Evolutionary conservation across 805 yeast species (phyloP), one percentile per base, ranked within the genome.

Genomic region (Candida pini): DNA sequence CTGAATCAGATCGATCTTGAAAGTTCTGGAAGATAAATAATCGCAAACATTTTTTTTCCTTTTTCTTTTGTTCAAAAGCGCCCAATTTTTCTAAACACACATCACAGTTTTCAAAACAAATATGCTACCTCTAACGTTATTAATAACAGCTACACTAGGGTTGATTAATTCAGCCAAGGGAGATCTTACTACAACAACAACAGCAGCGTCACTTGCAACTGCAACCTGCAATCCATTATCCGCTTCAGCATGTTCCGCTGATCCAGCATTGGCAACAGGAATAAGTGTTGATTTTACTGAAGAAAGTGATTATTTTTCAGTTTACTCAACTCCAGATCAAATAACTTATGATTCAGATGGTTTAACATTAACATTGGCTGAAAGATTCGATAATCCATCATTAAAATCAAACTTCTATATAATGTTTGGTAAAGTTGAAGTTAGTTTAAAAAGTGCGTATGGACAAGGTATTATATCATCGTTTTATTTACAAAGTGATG

Each of bases 401-500:
- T 60, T 87, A 36, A 70, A 68, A 45, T 85, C 95, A 4, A 71
- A 80, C 43, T 86, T 82, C 56, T 86, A 86, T 62, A 74, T 89
- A 48, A 84, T 88, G 92, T 89, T 79, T 58, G 97, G 97, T 39
- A 77, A 77, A 44, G 74, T 87, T 20, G 94, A 84, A 56, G 87
- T 77, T 5, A 67, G 66, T 2, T 56, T 83, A 40, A 70, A 79
- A 54, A 83, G 89, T 13, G 89, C 94, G 4, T 63, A 71, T 12
- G 96, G 96, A 18, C 60, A 58, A 14, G 96, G 96, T 42, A 69
- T 89, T 26, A 76, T 87, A 10, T 81, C 96, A 0, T 79, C 92
- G 2, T 76, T 88, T 46, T 85, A 80, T 44, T 67, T 88, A 35
- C 94, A 86, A 53, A 64, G 72, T 48, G 96, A 89, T 56, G 95